These are phyloP conservation scores for Arabidopsis hybrid DNA, from an alignment of 441 rosid species.

Conservation along the genomic window DNA sequence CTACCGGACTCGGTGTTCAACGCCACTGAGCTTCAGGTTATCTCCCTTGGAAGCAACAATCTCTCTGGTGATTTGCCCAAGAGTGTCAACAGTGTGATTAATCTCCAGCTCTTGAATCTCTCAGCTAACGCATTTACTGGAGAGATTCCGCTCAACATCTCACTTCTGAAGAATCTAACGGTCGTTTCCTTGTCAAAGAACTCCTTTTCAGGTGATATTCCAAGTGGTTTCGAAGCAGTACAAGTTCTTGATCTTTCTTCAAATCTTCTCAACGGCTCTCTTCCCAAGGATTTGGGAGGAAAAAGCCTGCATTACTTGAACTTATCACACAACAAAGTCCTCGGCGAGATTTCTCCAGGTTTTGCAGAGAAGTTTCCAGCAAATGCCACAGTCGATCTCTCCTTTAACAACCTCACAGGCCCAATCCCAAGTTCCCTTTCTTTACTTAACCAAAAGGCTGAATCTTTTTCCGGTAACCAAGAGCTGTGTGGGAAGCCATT, in stretches of 20 bases:
- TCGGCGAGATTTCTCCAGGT: constrained; percentile 61
- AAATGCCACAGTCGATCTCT: constrained; percentile 68
- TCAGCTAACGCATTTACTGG: constrained; percentile 81
- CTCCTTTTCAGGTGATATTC: constrained; percentile 61
- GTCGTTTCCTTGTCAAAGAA: constrained; percentile 68
- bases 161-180: constrained; percentile 58
- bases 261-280: constrained; percentile 68
- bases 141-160: constrained; percentile 57
- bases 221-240: constrained; percentile 56
- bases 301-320: constrained; percentile 61
- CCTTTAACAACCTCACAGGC: constrained; percentile 87
- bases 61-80: constrained; percentile 72
- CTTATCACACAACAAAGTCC: constrained; percentile 72
- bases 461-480: constrained; percentile 60
- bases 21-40: constrained; percentile 62
- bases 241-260: constrained; percentile 77
- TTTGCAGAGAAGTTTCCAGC: constrained; percentile 61
- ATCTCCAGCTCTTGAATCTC: constrained; percentile 69
- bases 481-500: constrained; percentile 82
- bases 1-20: constrained; percentile 66
- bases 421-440: constrained; percentile 63
- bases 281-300: constrained; percentile 73
- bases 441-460: constrained; percentile 61
- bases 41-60: constrained; percentile 69
- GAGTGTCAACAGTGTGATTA: constrained; percentile 46